Base-by-base conservation (phyloP, 257 asterid genomes). In the Lantana camara region DNA sequence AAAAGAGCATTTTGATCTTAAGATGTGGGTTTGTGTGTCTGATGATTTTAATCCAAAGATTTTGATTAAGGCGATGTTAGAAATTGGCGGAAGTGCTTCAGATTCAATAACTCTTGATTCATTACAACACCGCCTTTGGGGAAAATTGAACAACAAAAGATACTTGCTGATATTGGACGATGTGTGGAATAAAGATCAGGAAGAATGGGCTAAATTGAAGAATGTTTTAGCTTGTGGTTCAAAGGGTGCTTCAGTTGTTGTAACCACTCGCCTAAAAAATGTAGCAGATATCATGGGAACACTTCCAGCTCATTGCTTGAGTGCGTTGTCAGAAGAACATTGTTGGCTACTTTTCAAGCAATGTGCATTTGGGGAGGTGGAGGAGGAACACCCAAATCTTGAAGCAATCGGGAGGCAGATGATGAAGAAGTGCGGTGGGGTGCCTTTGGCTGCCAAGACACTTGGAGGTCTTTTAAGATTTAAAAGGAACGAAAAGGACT, bases 361-460 rank as follows among this genome's bases (percentile, higher is more conserved):
- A n/a, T n/a, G n/a, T n/a, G n/a, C n/a, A n/a, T n/a, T n/a, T 1
- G 30, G 70, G 15, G 41, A 37, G 8, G 73, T 45, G 15, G 34
- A 23, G n/a, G 21, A 20, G 13, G 60, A 64, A 48, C 51, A 50
- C 3, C 44, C 63, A 11, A 35, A 46, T 2, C 64, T 75, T 30
- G 66, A 40, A 37, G 24, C 29, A 14, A 75, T 64, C 23, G 76
- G 80, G 9, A 75, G 44, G 62, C 62, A 38, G 22, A 75, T 75
- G 1, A 62, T 66, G 41, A 64, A 48, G 23, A 75, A 67, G 34
- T 75, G 80, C 47, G 57, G 48, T 12, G 80, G 80, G 9, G 70
- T 75, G 6, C 80, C 77, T 13, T 40, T 75, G 11, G 80, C 77
- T 5, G 70, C 77, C 8, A 75, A 75, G 63, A 67, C 79, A 21